Percentiles rank a stretch among this genome's conserved stretches.
These are phyloP conservation scores for Collybiopsis confluens DNA, from an alignment of 768 basidiomycete genomes.

Conservation along the genomic window DNA sequence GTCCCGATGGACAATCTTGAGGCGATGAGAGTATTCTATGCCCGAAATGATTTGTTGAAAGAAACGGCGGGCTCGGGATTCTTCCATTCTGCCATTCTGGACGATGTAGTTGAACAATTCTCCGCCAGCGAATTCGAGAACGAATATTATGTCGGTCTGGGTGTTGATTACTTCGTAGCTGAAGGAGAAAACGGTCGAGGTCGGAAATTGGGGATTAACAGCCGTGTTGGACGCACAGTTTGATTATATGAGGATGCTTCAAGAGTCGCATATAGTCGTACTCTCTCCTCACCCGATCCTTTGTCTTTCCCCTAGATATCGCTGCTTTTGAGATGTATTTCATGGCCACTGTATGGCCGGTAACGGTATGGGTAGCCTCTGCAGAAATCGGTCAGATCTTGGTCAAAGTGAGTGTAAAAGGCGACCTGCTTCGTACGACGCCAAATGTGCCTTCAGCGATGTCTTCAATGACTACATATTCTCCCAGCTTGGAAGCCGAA, in stretches of 20 bases:
- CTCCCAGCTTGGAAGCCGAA: constrained; percentile 76
- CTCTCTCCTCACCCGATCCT: constrained; percentile 87
- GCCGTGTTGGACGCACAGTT: constrained; percentile 63
- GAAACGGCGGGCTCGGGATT: constrained; percentile 84
- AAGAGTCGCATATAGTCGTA: constrained; percentile 96
- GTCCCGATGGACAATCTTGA: constrained; percentile 98
- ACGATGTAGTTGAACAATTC: constrained; percentile 99
- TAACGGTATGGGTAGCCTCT: constrained; percentile 95
- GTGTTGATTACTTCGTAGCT: constrained; percentile 91
- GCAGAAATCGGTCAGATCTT: constrained; percentile 10
- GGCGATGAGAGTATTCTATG: constrained; percentile 92
- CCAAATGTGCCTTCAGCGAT: constrained; percentile 98
- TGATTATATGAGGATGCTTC: constrained; percentile 95
- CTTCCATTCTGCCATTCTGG: constrained; percentile 79
- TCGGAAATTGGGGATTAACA: constrained; percentile 11
- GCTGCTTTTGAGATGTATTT: constrained; percentile 95
- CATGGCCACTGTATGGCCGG: constrained; percentile 95
- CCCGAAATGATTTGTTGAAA: constrained; percentile 99
- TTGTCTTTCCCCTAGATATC: constrained; percentile 88
- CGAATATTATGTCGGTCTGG: constrained; percentile 94
- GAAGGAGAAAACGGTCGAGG: constrained; percentile 9
- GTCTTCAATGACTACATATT: constrained; percentile 83
- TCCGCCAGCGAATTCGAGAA: constrained; percentile 93
- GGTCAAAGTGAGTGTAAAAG: constrained; percentile 7
- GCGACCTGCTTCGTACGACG: constrained; percentile 91